Evolutionary conservation across 1,284 basidiomycete genomes (phyloP), one percentile per base, ranked within the genome.

Genomic region (Sparassis latifolia): DNA sequence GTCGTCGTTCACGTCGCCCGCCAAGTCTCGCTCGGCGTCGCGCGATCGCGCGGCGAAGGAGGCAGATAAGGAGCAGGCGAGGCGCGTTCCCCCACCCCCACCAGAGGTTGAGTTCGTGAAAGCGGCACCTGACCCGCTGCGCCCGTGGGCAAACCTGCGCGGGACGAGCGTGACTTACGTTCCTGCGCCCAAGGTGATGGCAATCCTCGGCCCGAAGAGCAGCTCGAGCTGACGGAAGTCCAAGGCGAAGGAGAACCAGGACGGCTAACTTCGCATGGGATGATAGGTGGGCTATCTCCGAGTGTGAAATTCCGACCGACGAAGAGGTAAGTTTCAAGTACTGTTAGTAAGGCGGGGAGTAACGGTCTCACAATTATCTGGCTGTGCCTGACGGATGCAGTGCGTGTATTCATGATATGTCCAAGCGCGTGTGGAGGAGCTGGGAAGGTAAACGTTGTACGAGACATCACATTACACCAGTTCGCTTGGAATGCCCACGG

Each of bases 121-220:
- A 5, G 57, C 61, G 10, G 70, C 4, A 27, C 50, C 48, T 33
- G 48, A 42, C 27, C 5, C 66, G 1, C 55, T 46, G 3, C 63
- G 73, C n/a, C 78, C 75, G 33, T 84, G 79, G 78, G 66, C 62
- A 53, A 77, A 80, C 54, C 49, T 71, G 40, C 59, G 66, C 0
- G 66, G 62, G 28, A 63, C 62, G 5, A 62, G 61, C 5, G 62
- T 69, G 40, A 62, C 56, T 3, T 84, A 82, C 58, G 61, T 75
- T 3, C 69, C 69, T 2, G 56, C 64, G 3, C 58, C 62, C 10
- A 58, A 52, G 3, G 20, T 42, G 37, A 32, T 4, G 3, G 48
- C 44, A 31, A 5, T 29, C 30, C 32, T n/a, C 5, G 42, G 43
- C 9, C 30, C 49, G 27, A 33, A 9, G 31, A 42, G 7, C 27